Conservation (phyloP, 2,329 filamentous ascomycete species). For the Colletotrichum shisoi region DNA sequence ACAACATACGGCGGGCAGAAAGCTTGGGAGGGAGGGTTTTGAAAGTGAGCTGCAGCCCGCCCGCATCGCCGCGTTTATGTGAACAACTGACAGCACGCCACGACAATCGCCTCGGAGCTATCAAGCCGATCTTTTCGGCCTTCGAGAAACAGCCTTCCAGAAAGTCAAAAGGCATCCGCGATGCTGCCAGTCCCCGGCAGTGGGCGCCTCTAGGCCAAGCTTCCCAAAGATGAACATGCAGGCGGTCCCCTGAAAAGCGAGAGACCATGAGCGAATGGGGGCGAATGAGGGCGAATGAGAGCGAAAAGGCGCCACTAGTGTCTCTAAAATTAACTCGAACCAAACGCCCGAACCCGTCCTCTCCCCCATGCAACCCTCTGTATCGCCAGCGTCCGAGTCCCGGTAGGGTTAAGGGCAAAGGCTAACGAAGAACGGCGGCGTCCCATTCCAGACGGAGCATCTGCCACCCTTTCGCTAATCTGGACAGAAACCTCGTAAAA, state of each 20-base stretch:
- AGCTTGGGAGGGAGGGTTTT: not conserved
- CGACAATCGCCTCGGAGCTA: not conserved
- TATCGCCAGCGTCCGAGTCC: conserved; percentile 19
- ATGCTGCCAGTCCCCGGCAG: not conserved
- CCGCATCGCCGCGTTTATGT: not conserved
- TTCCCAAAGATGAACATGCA: conserved; percentile 5
- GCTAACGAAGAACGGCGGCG: conserved; percentile 4
- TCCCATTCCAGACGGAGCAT: conserved; percentile 17
- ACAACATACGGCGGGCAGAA: conserved; percentile 2
- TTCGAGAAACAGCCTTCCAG: conserved; percentile 5
- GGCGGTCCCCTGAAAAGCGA: conserved; percentile 11
- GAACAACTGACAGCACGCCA: not conserved
- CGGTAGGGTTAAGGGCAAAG: not conserved
- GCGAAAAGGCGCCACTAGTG: conserved; percentile 22
- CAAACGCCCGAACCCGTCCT: conserved; percentile 6
- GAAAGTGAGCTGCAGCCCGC: not conserved
- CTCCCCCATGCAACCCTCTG: conserved; percentile 3
- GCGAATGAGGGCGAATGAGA: not conserved
- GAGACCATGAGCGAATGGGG: not conserved
- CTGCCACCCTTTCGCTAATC: conserved; percentile 31
- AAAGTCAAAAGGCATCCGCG: not conserved
- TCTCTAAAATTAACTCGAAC: conserved; percentile 34
- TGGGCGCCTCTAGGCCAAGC: not conserved
- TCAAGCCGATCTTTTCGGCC: not conserved
- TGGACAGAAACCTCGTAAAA: conserved; percentile 22